Percentiles rank a stretch among this genome's conserved stretches.
Conservation (phyloP, 2,329 filamentous ascomycete genomes). For the Scleromitrula shiraiana region DNA sequence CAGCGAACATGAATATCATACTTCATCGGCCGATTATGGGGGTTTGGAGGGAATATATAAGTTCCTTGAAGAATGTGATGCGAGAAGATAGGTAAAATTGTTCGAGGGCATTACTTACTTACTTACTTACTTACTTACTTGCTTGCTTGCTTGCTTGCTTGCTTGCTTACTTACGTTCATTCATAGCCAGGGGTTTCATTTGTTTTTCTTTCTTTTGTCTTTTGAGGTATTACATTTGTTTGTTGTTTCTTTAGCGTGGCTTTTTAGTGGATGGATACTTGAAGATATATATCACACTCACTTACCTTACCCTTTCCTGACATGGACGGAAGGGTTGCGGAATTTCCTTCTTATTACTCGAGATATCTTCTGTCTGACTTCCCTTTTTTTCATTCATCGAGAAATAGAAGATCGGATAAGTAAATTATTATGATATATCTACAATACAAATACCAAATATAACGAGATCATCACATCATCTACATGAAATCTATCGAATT, state of each 20-base stretch:
- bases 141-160: neutral
- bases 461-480: too few species aligned
- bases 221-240: neutral
- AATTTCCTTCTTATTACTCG: too few species aligned
- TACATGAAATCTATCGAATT: too few species aligned
- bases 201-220: neutral
- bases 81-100: neutral
- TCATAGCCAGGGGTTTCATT: too few species aligned
- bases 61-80: conserved; percentile 57
- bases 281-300: neutral
- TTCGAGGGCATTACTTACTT: neutral
- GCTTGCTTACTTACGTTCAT: neutral
- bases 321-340: too few species aligned
- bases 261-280: neutral
- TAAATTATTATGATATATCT: too few species aligned
- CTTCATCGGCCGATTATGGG: conserved; percentile 43
- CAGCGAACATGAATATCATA: conserved; percentile 31
- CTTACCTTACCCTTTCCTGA: neutral
- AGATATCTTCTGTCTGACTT: too few species aligned
- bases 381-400: too few species aligned
- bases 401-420: too few species aligned
- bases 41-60: conserved; percentile 56
- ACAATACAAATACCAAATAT: too few species aligned
- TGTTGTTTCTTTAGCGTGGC: neutral
- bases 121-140: neutral